Conservation (phyloP, 352 stramenopile species). For the Phytophthora lateralis region DNA sequence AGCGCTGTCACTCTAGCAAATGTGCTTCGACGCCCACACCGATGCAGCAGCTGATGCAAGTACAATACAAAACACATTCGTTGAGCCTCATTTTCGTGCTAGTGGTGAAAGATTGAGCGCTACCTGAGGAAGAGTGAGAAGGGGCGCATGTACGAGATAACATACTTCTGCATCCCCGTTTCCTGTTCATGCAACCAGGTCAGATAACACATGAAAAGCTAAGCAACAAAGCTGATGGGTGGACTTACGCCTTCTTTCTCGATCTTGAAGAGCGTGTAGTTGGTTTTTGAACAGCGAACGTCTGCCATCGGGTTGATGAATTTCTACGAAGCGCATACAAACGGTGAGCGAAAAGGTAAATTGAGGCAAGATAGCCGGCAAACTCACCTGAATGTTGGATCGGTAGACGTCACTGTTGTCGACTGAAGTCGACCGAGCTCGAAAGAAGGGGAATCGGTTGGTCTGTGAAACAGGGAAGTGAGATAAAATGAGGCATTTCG, state of each 20-base stretch:
- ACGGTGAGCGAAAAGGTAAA: background rate
- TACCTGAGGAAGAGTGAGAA: slow-evolving; percentile 85
- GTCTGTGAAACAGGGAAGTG: slow-evolving; percentile 13
- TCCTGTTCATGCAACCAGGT: slow-evolving; percentile 43
- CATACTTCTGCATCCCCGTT: slow-evolving; percentile 69
- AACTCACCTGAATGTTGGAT: slow-evolving; percentile 51
- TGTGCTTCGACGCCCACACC: slow-evolving; percentile 70
- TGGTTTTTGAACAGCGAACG: slow-evolving; percentile 66
- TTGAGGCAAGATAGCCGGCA: background rate
- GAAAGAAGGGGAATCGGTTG: slow-evolving; percentile 60
- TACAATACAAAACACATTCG: slow-evolving; percentile 5
- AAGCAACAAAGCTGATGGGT: background rate
- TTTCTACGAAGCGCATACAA: slow-evolving; percentile 48
- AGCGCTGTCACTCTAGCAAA: slow-evolving; percentile 50
- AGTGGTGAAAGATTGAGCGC: background rate
- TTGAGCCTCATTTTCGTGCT: background rate
- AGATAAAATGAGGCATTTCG: background rate
- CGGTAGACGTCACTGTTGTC: slow-evolving; percentile 45
- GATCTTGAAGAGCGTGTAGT: slow-evolving; percentile 76
- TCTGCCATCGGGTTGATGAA: slow-evolving; percentile 84
- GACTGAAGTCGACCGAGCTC: slow-evolving; percentile 32
- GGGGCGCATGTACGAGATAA: slow-evolving; percentile 75
- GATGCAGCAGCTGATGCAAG: slow-evolving; percentile 62
- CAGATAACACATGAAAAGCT: background rate
- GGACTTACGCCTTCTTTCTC: slow-evolving; percentile 76